These are phyloP conservation scores for Candolleomyces eurysporus DNA, from an alignment of 768 basidiomycete species.

Conservation along the genomic window DNA sequence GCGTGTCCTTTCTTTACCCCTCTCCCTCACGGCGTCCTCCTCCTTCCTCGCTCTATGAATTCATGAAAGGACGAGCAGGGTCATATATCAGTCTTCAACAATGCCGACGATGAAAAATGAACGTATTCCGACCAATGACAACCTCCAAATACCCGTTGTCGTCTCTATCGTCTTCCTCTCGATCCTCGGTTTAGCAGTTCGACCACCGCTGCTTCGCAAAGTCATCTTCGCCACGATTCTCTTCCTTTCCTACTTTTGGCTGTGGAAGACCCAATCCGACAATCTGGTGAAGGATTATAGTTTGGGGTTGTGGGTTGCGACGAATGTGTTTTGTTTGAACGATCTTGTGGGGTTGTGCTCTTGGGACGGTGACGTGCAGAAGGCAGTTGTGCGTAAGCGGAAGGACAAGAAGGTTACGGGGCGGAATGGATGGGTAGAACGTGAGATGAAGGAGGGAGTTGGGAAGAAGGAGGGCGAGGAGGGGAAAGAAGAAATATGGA, in stretches of 20 bases:
- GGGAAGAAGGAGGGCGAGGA: too few species aligned
- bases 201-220: background rate
- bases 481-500: background rate
- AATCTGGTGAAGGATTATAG: background rate
- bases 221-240: background rate
- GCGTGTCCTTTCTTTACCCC: too few species aligned
- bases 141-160: background rate
- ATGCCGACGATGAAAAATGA: background rate
- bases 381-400: background rate
- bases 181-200: background rate
- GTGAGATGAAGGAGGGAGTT: too few species aligned
- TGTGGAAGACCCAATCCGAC: background rate
- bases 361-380: background rate
- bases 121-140: background rate
- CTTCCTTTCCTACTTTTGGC: background rate
- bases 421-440: too few species aligned
- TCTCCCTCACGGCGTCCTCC: too few species aligned
- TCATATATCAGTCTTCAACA: too few species aligned
- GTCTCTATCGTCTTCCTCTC: background rate
- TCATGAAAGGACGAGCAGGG: too few species aligned
- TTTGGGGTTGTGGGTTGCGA: background rate
- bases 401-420: background rate
- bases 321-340: background rate
- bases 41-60: too few species aligned
- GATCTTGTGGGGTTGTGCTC: background rate